phyloP scores from a whole-genome alignment of 805 yeast genomes.

The Myxozyma nipponensis region DNA sequence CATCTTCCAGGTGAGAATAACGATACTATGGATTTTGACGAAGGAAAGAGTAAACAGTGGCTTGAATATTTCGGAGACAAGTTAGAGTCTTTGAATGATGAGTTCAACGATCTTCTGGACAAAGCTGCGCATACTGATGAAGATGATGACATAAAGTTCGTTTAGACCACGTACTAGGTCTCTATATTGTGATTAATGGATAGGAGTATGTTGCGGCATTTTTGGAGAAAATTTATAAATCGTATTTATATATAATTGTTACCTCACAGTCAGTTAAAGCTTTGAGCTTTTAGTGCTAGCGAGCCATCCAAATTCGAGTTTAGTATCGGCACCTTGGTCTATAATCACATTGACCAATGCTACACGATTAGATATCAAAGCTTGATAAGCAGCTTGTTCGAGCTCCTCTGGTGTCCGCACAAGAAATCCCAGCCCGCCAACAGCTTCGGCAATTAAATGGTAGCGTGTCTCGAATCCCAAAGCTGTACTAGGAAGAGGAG shows the following conservation, averaged over 20 bases:
- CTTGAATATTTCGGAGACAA: conserved; percentile 5
- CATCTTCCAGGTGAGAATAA: background rate
- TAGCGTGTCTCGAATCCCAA: conserved; percentile 54
- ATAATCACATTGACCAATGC: conserved; percentile 59
- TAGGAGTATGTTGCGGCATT: too few relatives aligned
- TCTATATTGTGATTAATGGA: too few relatives aligned
- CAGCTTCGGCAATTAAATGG: conserved; percentile 49
- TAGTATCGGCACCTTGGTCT: conserved; percentile 52
- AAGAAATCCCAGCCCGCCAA: conserved; percentile 55
- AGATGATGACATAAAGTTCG: conserved; percentile 1
- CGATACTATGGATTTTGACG: background rate
- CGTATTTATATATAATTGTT: too few relatives aligned
- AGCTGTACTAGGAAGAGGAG: conserved; percentile 55
- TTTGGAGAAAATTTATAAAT: background rate
- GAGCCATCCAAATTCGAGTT: conserved; percentile 65
- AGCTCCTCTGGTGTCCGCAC: conserved; percentile 46
- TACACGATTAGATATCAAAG: conserved; percentile 40
- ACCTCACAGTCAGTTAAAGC: too few relatives aligned
- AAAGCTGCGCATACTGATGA: conserved; percentile 2
- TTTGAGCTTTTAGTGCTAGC: conserved; percentile 43
- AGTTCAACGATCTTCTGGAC: conserved; percentile 18
- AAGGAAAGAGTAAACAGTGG: conserved; percentile 3
- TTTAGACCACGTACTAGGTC: too few relatives aligned
- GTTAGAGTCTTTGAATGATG: conserved; percentile 11
- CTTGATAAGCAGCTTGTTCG: conserved; percentile 34